Percentiles rank a stretch among this genome's conserved stretches.
These are phyloP conservation scores for Linnemannia exigua DNA, from an alignment of 192 early-diverging fungal species.

Conservation along the genomic window DNA sequence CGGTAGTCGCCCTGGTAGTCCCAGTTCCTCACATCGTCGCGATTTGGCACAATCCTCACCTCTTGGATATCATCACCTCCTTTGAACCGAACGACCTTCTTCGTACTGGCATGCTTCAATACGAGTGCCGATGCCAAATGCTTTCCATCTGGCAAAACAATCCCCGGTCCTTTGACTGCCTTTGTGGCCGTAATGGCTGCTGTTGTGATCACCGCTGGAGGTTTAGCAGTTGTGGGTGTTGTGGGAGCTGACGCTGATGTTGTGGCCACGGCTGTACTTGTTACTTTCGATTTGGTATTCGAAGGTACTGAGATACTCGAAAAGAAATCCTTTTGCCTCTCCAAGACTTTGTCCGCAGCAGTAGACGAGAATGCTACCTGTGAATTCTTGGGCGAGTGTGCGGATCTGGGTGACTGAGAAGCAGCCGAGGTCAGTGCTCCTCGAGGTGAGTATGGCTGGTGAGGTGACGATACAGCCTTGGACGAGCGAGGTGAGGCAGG, in stretches of 20 bases:
- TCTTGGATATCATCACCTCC: not conserved
- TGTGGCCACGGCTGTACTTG: not conserved
- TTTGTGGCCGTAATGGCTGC: not conserved
- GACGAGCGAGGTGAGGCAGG: not conserved
- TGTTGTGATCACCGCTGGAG: too few relatives aligned
- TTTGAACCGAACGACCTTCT: constrained; percentile 36
- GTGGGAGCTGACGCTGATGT: not conserved
- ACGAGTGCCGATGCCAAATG: not conserved
- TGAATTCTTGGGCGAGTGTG: not conserved
- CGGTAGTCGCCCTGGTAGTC: not conserved
- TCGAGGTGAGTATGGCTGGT: not conserved
- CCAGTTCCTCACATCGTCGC: not conserved
- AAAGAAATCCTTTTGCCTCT: not conserved
- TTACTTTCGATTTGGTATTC: not conserved
- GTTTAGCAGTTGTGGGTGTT: not conserved
- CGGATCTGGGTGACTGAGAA: not conserved
- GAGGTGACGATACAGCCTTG: not conserved
- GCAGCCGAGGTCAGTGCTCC: not conserved
- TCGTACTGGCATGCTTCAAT: not conserved
- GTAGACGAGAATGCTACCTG: not conserved
- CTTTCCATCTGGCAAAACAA: not conserved
- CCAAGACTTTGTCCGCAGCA: not conserved
- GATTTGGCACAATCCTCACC: constrained; percentile 4
- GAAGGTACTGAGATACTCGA: not conserved
- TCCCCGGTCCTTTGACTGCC: too few relatives aligned